phyloP scores from a whole-genome alignment of 1,284 basidiomycete species.

The Heterobasidion parviporum region DNA sequence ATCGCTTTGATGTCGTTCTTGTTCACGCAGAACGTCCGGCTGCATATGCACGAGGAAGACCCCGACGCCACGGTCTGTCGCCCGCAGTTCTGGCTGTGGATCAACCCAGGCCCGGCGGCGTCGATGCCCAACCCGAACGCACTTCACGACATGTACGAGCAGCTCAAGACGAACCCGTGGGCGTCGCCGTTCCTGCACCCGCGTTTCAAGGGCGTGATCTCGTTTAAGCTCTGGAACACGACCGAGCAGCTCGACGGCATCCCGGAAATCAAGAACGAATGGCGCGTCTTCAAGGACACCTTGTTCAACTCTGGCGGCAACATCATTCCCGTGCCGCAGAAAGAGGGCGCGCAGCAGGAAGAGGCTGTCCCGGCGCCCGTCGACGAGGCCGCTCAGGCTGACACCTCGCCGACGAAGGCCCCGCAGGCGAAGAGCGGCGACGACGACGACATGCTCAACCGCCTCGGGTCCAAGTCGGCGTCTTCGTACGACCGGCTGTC shows the following conservation, averaged over 20 bases:
- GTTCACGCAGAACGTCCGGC: slow-evolving; percentile 68
- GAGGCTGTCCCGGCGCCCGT: slow-evolving; percentile 13
- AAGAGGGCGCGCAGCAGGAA: slow-evolving; percentile 12
- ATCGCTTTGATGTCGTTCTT: slow-evolving; percentile 67
- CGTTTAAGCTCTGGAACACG: slow-evolving; percentile 69
- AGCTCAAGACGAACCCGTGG: slow-evolving; percentile 56
- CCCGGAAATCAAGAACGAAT: slow-evolving; percentile 52
- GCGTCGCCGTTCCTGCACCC: slow-evolving; percentile 59
- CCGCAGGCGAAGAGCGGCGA: slow-evolving; percentile 16
- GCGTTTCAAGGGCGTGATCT: slow-evolving; percentile 58
- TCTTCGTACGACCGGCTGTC: slow-evolving; percentile 55
- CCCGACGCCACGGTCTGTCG: slow-evolving; percentile 39
- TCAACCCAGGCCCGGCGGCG: slow-evolving; percentile 56
- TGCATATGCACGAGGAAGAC: slow-evolving; percentile 36
- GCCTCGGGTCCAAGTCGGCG: slow-evolving; percentile 46
- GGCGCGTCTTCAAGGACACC: slow-evolving; percentile 36
- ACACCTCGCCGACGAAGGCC: slow-evolving; percentile 9
- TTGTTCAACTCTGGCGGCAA: slow-evolving; percentile 60
- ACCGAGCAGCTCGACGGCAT: slow-evolving; percentile 63
- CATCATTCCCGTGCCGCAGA: slow-evolving; percentile 34
- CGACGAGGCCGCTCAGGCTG: slow-evolving; percentile 7
- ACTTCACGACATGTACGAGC: slow-evolving; percentile 48
- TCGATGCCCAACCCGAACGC: slow-evolving; percentile 47
- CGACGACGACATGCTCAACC: slow-evolving; percentile 40
- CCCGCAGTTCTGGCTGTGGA: slow-evolving; percentile 70